Base-by-base conservation (phyloP, 1,284 basidiomycete species). In the Papiliotrema laurentii region DNA sequence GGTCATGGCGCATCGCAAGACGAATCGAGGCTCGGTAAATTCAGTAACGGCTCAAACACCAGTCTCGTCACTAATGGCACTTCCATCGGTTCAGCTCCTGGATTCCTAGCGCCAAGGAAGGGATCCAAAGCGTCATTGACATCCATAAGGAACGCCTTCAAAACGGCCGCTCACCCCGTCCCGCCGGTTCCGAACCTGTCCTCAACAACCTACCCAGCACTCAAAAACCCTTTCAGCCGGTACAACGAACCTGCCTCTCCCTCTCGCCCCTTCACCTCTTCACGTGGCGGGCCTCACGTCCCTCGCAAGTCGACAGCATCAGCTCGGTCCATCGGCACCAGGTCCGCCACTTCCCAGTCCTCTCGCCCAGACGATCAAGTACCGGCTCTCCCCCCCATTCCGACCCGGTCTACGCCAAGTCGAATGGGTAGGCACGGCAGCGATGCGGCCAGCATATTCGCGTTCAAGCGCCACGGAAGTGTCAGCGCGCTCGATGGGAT, bases 111-210 rank as follows among this genome's bases (percentile, higher is more conserved):
- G 2, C 83, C 87, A 61, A 77, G 83, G 42, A 89, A 89, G 76
- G 90, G 90, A 57, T 74, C 86, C 1, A 87, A 91, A 57, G 87
- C 89, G 1, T 90, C 86, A 7, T 26, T 47, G 18, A 47, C 46
- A 2, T 49, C 47, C 5, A 81, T 93, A 49, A 83, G 87, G 45
- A 90, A 90, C 68, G 87, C 88, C 4, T 91, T 93, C 80, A 91
- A 89, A 72, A 49, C 54, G 4, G 39, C 46, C 3, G 45, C 37
- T 13, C 30, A 55, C 16, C 54, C 64, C 5, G 57, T 61, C 1
- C 68, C 67, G 13, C 67, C 69, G 3, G 54, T 70, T 4, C 68
- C 68, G 0, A 39, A 59, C 1, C 47, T 67, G 16, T 66, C 65
- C 36, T 24, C 47, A 3, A 55, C 45, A 7, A 59, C 60, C 7